Evolutionary conservation across 768 basidiomycete species (phyloP).

Genomic region (Hygrophorus pudorinus): DNA sequence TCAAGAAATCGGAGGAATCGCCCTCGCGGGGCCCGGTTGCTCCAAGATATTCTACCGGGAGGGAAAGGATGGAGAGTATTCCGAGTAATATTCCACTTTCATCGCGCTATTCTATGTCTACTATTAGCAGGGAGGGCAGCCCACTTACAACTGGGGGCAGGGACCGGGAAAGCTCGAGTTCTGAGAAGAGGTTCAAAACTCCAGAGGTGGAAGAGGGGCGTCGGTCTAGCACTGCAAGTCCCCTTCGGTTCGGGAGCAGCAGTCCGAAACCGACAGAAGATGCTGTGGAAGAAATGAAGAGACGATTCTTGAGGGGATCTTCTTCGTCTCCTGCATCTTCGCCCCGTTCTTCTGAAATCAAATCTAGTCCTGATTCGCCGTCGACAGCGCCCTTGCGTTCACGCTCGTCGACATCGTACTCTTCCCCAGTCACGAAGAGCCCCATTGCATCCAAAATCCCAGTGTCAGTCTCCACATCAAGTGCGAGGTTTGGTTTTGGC

Average conservation of each 20-base stretch:
- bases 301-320: slow-evolving; percentile 32
- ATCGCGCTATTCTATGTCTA: slow-evolving; percentile 15
- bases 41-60: background rate
- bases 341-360: slow-evolving; percentile 3
- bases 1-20: slow-evolving; percentile 15
- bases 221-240: slow-evolving; percentile 15
- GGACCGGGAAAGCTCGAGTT: background rate
- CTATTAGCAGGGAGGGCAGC: slow-evolving; percentile 17
- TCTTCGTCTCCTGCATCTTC: slow-evolving; percentile 20
- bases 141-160: slow-evolving; percentile 7
- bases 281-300: slow-evolving; percentile 57
- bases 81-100: slow-evolving; percentile 15
- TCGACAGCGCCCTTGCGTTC: slow-evolving; percentile 19
- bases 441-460: background rate
- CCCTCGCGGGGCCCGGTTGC: background rate
- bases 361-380: slow-evolving; percentile 2
- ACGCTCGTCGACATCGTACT: background rate
- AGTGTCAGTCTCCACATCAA: background rate
- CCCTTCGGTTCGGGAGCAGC: slow-evolving; percentile 13
- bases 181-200: too few species aligned
- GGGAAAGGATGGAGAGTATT: slow-evolving; percentile 6
- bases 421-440: background rate
- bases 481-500: background rate
- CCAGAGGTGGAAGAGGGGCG: background rate
- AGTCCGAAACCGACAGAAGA: slow-evolving; percentile 33